phyloP scores from a whole-genome alignment of 1,284 basidiomycete genomes.

The Ustilago curta region DNA sequence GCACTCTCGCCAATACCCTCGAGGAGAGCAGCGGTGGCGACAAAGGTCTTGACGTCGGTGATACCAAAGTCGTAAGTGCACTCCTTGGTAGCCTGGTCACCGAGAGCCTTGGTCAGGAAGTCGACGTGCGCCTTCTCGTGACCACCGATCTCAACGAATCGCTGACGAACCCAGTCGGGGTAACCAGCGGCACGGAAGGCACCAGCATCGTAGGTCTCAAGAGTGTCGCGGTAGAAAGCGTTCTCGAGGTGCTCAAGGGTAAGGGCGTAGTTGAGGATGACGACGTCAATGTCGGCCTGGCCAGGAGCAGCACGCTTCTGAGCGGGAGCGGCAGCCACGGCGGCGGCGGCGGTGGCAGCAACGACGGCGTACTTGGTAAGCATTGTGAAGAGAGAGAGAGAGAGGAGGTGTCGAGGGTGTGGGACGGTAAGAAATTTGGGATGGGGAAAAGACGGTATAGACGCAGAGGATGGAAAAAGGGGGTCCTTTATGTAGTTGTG shows the following conservation, averaged over 20 bases:
- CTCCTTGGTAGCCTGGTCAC: conserved; percentile 72
- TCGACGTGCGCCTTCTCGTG: conserved; percentile 75
- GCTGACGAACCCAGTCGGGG: conserved; percentile 73
- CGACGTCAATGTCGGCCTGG: conserved; percentile 67
- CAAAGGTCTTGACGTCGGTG: conserved; percentile 71
- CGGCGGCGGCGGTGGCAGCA: conserved; percentile 53
- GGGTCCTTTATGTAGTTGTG: conserved; percentile 21
- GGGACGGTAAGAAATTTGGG: conserved; percentile 1
- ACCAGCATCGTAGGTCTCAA: conserved; percentile 62
- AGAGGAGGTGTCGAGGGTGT: neutral
- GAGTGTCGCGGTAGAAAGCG: conserved; percentile 73
- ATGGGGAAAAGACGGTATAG: conserved; percentile 1
- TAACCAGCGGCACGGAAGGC: conserved; percentile 75
- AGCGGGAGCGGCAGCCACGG: conserved; percentile 29
- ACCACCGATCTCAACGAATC: conserved; percentile 64
- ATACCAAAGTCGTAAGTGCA: conserved; percentile 76
- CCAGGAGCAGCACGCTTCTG: conserved; percentile 59
- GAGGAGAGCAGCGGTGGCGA: conserved; percentile 74
- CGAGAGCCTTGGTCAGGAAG: conserved; percentile 74
- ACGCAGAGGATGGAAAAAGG: conserved; percentile 3
- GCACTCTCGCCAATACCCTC: conserved; percentile 74
- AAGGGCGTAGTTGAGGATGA: conserved; percentile 76
- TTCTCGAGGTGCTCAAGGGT: conserved; percentile 79
- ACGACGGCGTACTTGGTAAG: conserved; percentile 56
- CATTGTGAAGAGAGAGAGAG: conserved; percentile 40